Evolutionary conservation across 2,329 filamentous ascomycete genomes (phyloP).

Genomic region (Lizonia empirigonia): DNA sequence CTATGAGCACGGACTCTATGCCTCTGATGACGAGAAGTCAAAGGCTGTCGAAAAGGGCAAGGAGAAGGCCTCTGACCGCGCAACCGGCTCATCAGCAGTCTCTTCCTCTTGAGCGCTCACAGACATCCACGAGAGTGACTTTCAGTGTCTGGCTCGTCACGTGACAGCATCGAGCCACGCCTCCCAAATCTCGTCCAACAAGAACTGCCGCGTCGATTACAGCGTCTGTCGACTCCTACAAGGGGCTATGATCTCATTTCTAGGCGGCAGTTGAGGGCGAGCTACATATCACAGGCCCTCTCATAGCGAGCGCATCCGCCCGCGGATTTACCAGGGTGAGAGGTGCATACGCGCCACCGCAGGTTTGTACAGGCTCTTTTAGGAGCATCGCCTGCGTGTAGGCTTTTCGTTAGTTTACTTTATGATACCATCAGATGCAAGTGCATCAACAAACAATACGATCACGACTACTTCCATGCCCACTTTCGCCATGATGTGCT

Average conservation of each 20-base stretch:
- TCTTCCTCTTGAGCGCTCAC: constrained; percentile 19
- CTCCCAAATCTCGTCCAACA: constrained; percentile 20
- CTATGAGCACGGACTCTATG: constrained; percentile 48
- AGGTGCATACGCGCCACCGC: constrained; percentile 27
- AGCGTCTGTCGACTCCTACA: not conserved
- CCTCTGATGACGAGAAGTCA: constrained; percentile 46
- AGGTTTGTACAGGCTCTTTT: constrained; percentile 20
- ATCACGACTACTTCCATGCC: not conserved
- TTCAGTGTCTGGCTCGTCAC: not conserved
- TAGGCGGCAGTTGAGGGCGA: constrained; percentile 12
- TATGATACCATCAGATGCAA: constrained; percentile 42
- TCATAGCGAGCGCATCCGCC: constrained; percentile 15
- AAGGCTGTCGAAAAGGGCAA: constrained; percentile 41
- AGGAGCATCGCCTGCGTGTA: constrained; percentile 11
- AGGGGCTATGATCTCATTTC: not conserved
- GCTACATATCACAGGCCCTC: constrained; percentile 8
- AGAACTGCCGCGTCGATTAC: constrained; percentile 24
- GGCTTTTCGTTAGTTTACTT: constrained; percentile 15
- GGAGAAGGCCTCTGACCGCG: constrained; percentile 29
- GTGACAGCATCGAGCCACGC: constrained; percentile 1
- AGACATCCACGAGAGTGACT: not conserved
- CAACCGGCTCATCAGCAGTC: constrained; percentile 30
- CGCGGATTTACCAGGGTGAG: constrained; percentile 10
- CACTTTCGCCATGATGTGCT: not conserved
- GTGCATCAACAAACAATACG: constrained; percentile 22